Evolutionary conservation across 1,284 basidiomycete species (phyloP), one percentile per base, ranked within the genome.

Genomic region (Naganishia cerealis): DNA sequence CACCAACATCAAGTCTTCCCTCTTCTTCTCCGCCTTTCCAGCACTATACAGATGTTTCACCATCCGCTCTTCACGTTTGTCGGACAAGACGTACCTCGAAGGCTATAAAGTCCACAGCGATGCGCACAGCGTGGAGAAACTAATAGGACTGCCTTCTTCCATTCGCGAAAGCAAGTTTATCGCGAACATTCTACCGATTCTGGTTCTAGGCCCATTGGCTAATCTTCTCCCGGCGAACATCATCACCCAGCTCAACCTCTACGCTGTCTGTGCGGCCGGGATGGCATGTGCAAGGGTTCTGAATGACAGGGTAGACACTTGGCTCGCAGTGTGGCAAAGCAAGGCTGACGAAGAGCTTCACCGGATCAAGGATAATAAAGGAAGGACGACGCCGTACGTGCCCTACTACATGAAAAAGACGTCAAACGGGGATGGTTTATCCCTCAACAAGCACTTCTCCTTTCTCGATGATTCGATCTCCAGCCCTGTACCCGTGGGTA

Each of bases 1-100:
- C 10, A n/a, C 39, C 9, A 57, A 63, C 24, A 13, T 70, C 58
- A 55, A 59, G 39, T 63, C 56, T 13, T 54, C 59, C 36, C 7
- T 65, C 38, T 70, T 70, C 57, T 42, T 70, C 58, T 57, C 69
- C 13, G 50, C 39, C 16, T 70, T 65, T 33, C 69, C 69, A 9
- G 38, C 39, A 6, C 24, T 67, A 21, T 70, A 63, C 40, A 53
- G 67, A 21, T 38, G 57, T 21, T 18, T 50, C 18, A 66, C 56
- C 48, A 26, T 54, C 13, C 29, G 43, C n/a, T 33, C 53, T 10
- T 26, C 9, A 57, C 65, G 42, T 24, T 2, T 52, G 15, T 48
- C 43, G 29, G 46, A 8, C 9, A 50, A 50, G 46, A 9, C 21
- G 13, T 24, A 50, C 21, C 46, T 50, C 7, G 46, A 21, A 50